Evolutionary conservation across 331 rosid genomes (phyloP).

Genomic region (Quercus phellos): DNA sequence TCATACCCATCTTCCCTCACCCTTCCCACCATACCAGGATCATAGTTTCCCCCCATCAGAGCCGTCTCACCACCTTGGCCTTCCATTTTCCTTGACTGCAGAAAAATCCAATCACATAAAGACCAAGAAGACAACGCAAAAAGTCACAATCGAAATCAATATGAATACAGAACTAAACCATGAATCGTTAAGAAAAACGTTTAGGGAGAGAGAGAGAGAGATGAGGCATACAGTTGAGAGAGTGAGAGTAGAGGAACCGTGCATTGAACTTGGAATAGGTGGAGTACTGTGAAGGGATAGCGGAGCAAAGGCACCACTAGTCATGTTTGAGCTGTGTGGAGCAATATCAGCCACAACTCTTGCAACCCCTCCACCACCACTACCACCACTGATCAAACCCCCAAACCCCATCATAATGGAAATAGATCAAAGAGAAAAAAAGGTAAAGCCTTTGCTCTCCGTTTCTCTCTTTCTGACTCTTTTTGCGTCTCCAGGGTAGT

Average conservation of each 20-base stretch:
- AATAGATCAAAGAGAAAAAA: not conserved
- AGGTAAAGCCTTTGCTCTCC: not conserved
- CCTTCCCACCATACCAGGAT: slow-evolving; percentile 45
- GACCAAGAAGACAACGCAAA: not conserved
- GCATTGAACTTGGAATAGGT: slow-evolving; percentile 34
- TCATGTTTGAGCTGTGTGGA: slow-evolving; percentile 28
- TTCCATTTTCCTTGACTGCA: slow-evolving; percentile 65
- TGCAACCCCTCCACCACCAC: slow-evolving; percentile 22
- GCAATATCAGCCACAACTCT: slow-evolving; percentile 37
- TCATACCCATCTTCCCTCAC: slow-evolving; percentile 72
- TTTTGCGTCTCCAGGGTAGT: slow-evolving; percentile 10
- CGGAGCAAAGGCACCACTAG: slow-evolving; percentile 31
- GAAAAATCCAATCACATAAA: not conserved
- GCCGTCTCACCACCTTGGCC: slow-evolving; percentile 43
- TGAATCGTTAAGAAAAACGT: not conserved
- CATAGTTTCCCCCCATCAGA: slow-evolving; percentile 52
- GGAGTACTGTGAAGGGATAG: slow-evolving; percentile 17
- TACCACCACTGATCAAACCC: slow-evolving; percentile 32
- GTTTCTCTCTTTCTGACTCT: not conserved
- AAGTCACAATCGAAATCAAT: not conserved
- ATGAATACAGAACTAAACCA: not conserved
- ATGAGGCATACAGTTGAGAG: slow-evolving; percentile 38
- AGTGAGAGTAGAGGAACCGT: slow-evolving; percentile 40
- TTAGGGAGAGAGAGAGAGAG: not conserved
- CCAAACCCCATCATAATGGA: slow-evolving; percentile 22